Base-by-base conservation (phyloP, 345 rosid species). In the Hevea brasiliensis region DNA sequence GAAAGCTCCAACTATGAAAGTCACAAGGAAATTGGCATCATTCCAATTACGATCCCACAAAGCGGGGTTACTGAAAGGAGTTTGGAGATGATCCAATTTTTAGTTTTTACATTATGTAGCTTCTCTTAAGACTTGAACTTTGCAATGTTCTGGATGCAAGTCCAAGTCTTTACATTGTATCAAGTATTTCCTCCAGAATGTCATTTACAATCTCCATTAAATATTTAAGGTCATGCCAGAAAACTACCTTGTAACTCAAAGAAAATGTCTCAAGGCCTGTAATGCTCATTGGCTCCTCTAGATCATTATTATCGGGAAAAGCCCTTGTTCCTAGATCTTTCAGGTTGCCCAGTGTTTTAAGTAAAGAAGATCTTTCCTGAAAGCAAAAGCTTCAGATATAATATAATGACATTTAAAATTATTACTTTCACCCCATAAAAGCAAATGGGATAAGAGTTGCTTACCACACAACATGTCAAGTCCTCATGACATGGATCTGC, bases 401-500 rank as follows among this genome's bases (percentile, higher is more conserved):
- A 27, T 23, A 62, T 64, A 8, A 50, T 20, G 29, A 18, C 51
- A 29, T 56, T 61, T 41, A 37, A 47, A 48, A 15, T n/a, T 21
- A 20, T 9, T 6, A 55, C 7, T 20, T 54, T 44, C 55, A 44
- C 57, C 44, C 8, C n/a, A 44, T 32, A 37, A 50, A 58, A 65
- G 29, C 14, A 61, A 71, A n/a, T 13, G 55, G 64, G 59, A 68
- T 35, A 62, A 59, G 50, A 54, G 68, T 70, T 74, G 62, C 92
- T 85, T 81, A 95, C 99, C 83, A 95, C 94, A 81, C 87, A 86
- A 81, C 99, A 92, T 65, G 96, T 92, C 83, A 95, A 85, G 84
- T 95, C 98, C 84, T 91, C 98, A 51, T 92, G 92, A 79, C 96
- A 89, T 77, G 97, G 98, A 85, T 95, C 98, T 76, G 97, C 90